Evolutionary conservation across 768 basidiomycete species (phyloP).

Genomic region (Plicaturopsis crispa): DNA sequence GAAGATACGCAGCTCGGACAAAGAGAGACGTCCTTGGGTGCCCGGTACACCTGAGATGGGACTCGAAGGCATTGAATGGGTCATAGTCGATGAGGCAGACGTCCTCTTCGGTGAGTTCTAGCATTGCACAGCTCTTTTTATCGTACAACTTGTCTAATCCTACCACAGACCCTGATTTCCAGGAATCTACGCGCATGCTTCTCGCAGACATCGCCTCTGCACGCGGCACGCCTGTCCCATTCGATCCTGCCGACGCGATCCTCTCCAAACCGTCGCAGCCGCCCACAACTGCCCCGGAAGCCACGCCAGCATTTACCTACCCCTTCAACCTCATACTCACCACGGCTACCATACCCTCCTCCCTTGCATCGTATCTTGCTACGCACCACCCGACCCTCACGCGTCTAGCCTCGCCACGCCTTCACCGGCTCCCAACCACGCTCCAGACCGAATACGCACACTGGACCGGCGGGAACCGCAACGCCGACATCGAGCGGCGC

Average conservation of each 20-base stretch:
- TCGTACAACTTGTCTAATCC: background rate
- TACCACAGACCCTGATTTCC: conserved; percentile 70
- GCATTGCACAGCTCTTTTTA: background rate
- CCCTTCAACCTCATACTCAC: conserved; percentile 80
- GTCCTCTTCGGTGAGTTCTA: conserved; percentile 66
- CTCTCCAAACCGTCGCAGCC: conserved; percentile 14
- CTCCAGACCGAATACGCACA: conserved; percentile 66
- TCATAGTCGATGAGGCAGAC: conserved; percentile 88
- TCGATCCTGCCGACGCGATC: conserved; percentile 16
- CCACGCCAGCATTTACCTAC: conserved; percentile 37
- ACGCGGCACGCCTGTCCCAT: conserved; percentile 38
- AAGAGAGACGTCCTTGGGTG: conserved; percentile 31
- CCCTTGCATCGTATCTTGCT: conserved; percentile 60
- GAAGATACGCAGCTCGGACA: conserved; percentile 24
- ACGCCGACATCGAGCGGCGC: conserved; percentile 71
- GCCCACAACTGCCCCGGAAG: conserved; percentile 3
- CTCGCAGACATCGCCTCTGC: conserved; percentile 65
- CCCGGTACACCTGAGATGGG: conserved; percentile 48
- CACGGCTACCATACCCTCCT: conserved; percentile 81
- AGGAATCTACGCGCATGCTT: conserved; percentile 60
- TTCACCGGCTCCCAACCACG: conserved; percentile 70
- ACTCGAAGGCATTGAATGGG: conserved; percentile 74
- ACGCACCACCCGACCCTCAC: conserved; percentile 51
- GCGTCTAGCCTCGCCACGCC: conserved; percentile 73
- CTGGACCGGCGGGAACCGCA: conserved; percentile 76